phyloP scores from a whole-genome alignment of 2,329 filamentous ascomycete genomes.

The Penicillium sp. region DNA sequence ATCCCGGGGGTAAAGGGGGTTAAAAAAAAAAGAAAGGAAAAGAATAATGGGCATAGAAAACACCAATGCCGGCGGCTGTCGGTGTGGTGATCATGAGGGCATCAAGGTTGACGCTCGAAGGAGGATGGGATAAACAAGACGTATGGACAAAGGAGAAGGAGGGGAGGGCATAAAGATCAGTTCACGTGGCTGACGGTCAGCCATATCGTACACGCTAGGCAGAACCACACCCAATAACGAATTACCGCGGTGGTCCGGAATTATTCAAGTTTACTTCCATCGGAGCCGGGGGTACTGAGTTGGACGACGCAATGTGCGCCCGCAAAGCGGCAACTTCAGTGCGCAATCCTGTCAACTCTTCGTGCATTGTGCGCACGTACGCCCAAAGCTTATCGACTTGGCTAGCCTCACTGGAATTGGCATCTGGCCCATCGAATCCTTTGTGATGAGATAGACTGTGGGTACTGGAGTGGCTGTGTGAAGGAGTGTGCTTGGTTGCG shows the following conservation, averaged over 20 bases:
- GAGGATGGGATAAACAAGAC: slow-evolving; percentile 7
- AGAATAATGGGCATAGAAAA: slow-evolving; percentile 4
- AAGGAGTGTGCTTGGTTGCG: slow-evolving; percentile 30
- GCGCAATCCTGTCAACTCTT: slow-evolving; percentile 34
- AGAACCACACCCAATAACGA: background rate
- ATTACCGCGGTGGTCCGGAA: slow-evolving; percentile 12
- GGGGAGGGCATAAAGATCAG: background rate
- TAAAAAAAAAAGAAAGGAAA: slow-evolving; percentile 2
- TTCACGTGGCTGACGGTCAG: background rate
- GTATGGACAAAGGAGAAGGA: slow-evolving; percentile 15
- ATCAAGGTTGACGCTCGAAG: slow-evolving; percentile 8
- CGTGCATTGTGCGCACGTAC: slow-evolving; percentile 38
- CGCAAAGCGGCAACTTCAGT: slow-evolving; percentile 36
- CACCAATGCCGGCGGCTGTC: slow-evolving; percentile 15
- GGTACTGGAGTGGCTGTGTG: slow-evolving; percentile 30
- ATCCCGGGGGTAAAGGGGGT: background rate
- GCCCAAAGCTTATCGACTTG: slow-evolving; percentile 35
- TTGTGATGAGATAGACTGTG: slow-evolving; percentile 25
- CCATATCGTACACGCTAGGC: slow-evolving; percentile 18
- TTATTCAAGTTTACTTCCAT: slow-evolving; percentile 15
- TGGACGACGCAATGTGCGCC: slow-evolving; percentile 32
- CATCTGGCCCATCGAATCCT: slow-evolving; percentile 21
- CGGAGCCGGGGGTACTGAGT: slow-evolving; percentile 14
- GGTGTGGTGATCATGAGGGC: slow-evolving; percentile 16
- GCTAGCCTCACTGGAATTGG: slow-evolving; percentile 20